Evolutionary conservation across 148 eudicot species (phyloP).

Genomic region (Pouteria glomerata): DNA sequence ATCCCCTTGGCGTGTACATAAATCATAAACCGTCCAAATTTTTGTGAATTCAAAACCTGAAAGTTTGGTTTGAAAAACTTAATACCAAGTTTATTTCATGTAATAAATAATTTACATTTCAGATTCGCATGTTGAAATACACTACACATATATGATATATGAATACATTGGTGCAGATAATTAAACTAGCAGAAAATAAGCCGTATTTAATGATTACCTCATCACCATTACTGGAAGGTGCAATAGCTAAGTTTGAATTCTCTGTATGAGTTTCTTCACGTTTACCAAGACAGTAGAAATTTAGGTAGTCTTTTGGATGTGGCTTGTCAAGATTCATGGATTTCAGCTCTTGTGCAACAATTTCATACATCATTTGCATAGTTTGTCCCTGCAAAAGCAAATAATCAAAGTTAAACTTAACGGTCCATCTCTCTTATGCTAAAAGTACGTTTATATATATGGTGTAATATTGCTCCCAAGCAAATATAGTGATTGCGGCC

Average conservation of each 20-base stretch:
- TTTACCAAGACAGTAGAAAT: conserved; percentile 91
- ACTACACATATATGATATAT: neutral
- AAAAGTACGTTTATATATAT: neutral
- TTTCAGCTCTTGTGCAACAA: conserved; percentile 65
- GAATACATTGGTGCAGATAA: neutral
- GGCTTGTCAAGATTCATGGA: conserved; percentile 37
- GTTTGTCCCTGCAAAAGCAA: conserved; percentile 41
- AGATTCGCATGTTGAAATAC: neutral
- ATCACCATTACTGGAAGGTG: conserved; percentile 24
- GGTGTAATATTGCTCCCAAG: neutral
- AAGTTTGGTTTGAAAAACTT: conserved; percentile 4
- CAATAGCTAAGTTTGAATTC: conserved; percentile 13
- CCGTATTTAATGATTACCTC: conserved; percentile 31
- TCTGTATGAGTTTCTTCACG: conserved; percentile 47
- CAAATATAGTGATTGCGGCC: neutral
- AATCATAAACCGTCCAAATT: conserved; percentile 42
- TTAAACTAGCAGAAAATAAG: neutral
- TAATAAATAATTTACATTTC: neutral
- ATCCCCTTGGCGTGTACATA: conserved; percentile 56
- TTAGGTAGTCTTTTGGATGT: conserved; percentile 73
- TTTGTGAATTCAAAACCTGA: conserved; percentile 33
- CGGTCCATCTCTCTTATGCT: neutral
- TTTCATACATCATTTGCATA: conserved; percentile 63
- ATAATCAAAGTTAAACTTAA: neutral
- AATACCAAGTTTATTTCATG: neutral